phyloP scores from a whole-genome alignment of 441 rosid species.

The Corymbia calophylla region DNA sequence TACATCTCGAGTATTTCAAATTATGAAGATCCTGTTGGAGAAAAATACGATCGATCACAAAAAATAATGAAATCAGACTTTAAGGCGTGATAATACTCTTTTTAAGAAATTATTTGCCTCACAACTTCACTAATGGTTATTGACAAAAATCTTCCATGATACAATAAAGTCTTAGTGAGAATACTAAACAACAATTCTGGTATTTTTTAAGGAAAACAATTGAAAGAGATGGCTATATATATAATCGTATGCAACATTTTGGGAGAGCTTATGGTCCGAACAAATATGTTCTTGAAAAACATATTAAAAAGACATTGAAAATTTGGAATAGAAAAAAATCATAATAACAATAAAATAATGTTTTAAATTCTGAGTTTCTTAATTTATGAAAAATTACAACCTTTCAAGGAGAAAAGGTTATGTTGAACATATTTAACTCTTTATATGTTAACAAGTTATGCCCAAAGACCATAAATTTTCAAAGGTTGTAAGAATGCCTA shows the following conservation, averaged over 20 bases:
- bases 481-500: background rate
- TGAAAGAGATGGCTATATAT: background rate
- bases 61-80: background rate
- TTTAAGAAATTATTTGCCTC: background rate
- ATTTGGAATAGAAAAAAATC: background rate
- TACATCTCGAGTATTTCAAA: background rate
- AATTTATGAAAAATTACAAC: background rate
- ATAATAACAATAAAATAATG: too few species aligned
- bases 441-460: too few species aligned
- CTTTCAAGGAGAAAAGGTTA: background rate
- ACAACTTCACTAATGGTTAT: background rate
- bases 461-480: background rate
- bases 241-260: background rate
- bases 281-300: too few species aligned
- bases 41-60: too few species aligned
- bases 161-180: too few species aligned
- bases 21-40: background rate
- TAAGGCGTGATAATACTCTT: background rate
- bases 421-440: background rate
- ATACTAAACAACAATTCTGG: background rate
- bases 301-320: background rate
- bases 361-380: too few species aligned
- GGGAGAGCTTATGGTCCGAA: background rate
- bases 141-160: background rate
- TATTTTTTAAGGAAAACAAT: too few species aligned